Evolutionary conservation across 306 rosid genomes (phyloP).

Genomic region (Malus sieversii): DNA sequence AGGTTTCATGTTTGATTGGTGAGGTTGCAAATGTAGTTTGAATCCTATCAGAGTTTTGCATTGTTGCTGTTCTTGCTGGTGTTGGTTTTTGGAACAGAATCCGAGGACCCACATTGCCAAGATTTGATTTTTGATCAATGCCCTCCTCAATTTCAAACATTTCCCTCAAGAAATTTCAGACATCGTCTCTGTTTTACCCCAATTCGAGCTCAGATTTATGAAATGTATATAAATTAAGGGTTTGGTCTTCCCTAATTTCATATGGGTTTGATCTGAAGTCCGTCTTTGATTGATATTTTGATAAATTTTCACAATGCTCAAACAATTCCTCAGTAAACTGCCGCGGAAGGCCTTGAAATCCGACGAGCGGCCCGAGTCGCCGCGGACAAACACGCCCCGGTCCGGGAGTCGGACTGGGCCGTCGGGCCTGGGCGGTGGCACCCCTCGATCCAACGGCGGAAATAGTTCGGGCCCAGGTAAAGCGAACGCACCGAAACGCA

Average conservation of each 20-base stretch:
- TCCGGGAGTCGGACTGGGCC: conserved; percentile 34
- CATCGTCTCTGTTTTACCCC: conserved; percentile 7
- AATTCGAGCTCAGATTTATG: conserved; percentile 23
- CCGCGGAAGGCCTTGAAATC: conserved; percentile 65
- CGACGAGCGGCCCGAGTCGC: conserved; percentile 54
- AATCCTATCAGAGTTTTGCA: not conserved
- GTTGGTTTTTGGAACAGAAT: not conserved
- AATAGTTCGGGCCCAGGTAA: conserved; percentile 20
- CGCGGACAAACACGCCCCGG: conserved; percentile 33
- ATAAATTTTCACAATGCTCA: conserved; percentile 47
- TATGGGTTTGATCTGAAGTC: conserved; percentile 44
- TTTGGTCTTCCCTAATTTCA: not conserved
- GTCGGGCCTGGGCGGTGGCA: conserved; percentile 24
- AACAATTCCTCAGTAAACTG: conserved; percentile 78
- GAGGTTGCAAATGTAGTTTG: not conserved
- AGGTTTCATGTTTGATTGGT: conserved; percentile 8
- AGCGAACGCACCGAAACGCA: conserved; percentile 36
- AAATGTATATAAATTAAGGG: conserved; percentile 53
- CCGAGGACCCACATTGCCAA: conserved; percentile 17
- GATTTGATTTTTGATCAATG: conserved; percentile 36
- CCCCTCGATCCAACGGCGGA: conserved; percentile 33
- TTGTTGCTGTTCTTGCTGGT: not conserved
- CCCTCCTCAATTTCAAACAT: conserved; percentile 28
- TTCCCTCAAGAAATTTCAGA: conserved; percentile 23
- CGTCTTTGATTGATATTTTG: conserved; percentile 12